Evolutionary conservation across 176 grass and related monocot species (phyloP), one percentile per base, ranked within the genome.

Genomic region (Aegilops tauschii): DNA sequence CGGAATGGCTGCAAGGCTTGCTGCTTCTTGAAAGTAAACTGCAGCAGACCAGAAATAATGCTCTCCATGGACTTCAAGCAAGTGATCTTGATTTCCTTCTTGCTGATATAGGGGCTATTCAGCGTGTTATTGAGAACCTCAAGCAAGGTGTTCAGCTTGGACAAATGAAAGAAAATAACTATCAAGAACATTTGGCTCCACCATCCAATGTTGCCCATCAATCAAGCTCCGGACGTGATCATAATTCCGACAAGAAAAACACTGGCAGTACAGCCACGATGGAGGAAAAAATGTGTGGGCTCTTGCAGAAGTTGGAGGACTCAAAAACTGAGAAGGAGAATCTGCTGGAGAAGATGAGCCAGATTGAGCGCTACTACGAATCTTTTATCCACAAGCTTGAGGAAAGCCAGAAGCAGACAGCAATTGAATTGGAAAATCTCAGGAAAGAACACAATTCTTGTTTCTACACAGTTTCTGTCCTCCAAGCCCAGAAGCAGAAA

Each of bases 291-390:
- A 96, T 94, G 82, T 96, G 94, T 79, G 88, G 92, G 72, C 92
- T 99, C 79, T 83, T 99, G 73, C 88, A 92, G 83, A 96, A 96
- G 80, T 83, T 99, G 64, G 97, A 99, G 82, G 87, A 99, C 72
- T 96, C 90, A 65, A 99, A 96, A 93, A 96, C 89, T 83, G 94
- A 96, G 86, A 99, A 93, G 62, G 97, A 99, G 93, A 86, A 80
- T 85, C 88, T 99, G 21, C 69, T 92, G 18, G 93, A 94, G 80
- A 96, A 99, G 79, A 94, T 96, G 87, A 95, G 90, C 82, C 92
- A 99, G 78, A 96, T 96, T 90, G 92, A 94, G 67, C 71, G 90
- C 39, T 99, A 99, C 80, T 99, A 99, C 35, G 97, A 99, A 86
- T 90, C 94, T 65, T 92, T 92, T 80, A 94, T 96, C 77, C 87